Conservation (phyloP, 129 eudicot genomes). For the Flaveria bidentis region DNA sequence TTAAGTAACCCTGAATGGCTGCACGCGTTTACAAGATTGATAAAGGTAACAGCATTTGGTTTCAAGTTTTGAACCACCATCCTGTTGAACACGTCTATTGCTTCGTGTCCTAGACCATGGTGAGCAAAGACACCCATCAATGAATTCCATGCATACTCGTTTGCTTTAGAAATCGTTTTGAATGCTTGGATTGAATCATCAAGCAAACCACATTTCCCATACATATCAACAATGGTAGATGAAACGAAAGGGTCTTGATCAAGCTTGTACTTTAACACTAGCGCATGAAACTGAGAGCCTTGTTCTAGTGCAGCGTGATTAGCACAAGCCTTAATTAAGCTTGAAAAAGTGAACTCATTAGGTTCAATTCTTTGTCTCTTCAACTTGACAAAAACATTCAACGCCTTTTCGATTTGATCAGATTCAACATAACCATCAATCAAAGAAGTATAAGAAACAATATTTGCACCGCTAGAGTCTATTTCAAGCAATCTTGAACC, state of each 20-base stretch:
- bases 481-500: constrained; percentile 35
- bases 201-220: constrained; percentile 56
- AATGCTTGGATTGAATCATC: constrained; percentile 40
- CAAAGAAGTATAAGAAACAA: constrained; percentile 50
- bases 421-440: constrained; percentile 49
- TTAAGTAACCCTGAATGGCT: constrained; percentile 48
- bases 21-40: constrained; percentile 47
- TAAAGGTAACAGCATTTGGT: constrained; percentile 46
- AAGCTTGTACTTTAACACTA: constrained; percentile 37
- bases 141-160: constrained; percentile 45
- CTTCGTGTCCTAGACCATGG: constrained; percentile 46
- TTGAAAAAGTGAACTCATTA: constrained; percentile 50
- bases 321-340: constrained; percentile 55
- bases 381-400: constrained; percentile 36
- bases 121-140: constrained; percentile 48
- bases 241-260: constrained; percentile 44
- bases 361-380: constrained; percentile 38
- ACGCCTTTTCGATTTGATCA: constrained; percentile 44
- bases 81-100: constrained; percentile 30
- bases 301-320: constrained; percentile 56
- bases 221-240: constrained; percentile 46
- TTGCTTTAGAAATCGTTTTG: constrained; percentile 23
- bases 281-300: constrained; percentile 54
- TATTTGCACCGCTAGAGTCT: constrained; percentile 27
- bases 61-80: constrained; percentile 33